Conservation (phyloP, 176 grass and related monocot genomes). For the Tillandsia fasciculata region DNA sequence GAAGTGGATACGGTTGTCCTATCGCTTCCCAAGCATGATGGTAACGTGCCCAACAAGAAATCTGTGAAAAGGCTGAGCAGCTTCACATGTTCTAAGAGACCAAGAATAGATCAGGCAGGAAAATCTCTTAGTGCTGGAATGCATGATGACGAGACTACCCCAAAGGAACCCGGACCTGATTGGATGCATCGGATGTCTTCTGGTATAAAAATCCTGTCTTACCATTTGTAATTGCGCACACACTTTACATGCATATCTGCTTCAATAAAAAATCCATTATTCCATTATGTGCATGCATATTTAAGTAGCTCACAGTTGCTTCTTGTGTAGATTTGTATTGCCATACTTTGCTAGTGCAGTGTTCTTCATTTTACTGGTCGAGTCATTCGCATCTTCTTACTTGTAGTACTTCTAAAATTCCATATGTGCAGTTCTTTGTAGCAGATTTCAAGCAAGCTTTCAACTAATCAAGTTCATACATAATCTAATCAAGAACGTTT, state of each 20-base stretch:
- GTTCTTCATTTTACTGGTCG: no score
- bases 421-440: no score
- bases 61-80: constrained; percentile 56
- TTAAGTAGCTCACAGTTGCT: no score
- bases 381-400: no score
- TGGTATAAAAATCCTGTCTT: constrained; percentile 29
- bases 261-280: neutral
- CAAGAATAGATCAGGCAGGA: constrained; percentile 58
- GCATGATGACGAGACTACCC: constrained; percentile 32
- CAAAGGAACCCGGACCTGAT: constrained; percentile 40
- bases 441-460: no score
- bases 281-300: neutral
- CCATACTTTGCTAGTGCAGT: neutral
- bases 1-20: constrained; percentile 33
- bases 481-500: no score
- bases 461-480: no score
- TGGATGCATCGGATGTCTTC: constrained; percentile 22
- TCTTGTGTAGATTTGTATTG: neutral
- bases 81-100: constrained; percentile 60
- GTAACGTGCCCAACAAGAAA: constrained; percentile 43
- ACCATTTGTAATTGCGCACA: constrained; percentile 13
- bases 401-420: no score
- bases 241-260: constrained; percentile 7
- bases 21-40: constrained; percentile 53
- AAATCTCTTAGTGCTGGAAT: constrained; percentile 27